phyloP scores from a whole-genome alignment of 495 filamentous ascomycete species.

The Margaritispora aquatica region DNA sequence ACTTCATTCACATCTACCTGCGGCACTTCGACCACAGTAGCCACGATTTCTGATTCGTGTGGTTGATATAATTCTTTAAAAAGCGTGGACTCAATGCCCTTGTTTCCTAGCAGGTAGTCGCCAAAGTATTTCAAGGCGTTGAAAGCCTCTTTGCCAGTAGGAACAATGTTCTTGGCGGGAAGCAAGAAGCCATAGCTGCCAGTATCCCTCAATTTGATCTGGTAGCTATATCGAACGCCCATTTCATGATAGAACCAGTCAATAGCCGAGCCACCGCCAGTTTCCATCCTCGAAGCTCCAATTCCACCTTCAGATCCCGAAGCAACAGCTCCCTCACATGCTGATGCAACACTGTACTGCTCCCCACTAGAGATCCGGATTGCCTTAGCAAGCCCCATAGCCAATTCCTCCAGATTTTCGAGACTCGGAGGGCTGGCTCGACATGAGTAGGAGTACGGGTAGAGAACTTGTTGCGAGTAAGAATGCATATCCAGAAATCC shows the following conservation, averaged over 20 bases:
- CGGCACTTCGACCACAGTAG: neutral
- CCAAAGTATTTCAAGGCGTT: slow-evolving; percentile 77
- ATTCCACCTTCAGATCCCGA: slow-evolving; percentile 8
- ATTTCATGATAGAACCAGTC: slow-evolving; percentile 96
- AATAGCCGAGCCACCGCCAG: slow-evolving; percentile 76
- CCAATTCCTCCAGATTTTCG: slow-evolving; percentile 88
- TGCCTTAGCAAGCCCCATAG: slow-evolving; percentile 81
- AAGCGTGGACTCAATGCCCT: slow-evolving; percentile 41
- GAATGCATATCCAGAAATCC: slow-evolving; percentile 89
- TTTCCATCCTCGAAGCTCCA: slow-evolving; percentile 41
- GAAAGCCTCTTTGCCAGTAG: slow-evolving; percentile 81
- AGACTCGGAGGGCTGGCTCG: slow-evolving; percentile 67
- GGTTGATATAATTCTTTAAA: slow-evolving; percentile 7
- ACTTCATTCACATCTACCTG: slow-evolving; percentile 22
- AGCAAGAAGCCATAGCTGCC: slow-evolving; percentile 93
- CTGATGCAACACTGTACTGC: slow-evolving; percentile 72
- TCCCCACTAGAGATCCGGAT: slow-evolving; percentile 73
- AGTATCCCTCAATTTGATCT: slow-evolving; percentile 91
- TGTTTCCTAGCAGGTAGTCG: slow-evolving; percentile 63
- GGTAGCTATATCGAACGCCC: slow-evolving; percentile 76
- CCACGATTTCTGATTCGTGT: neutral
- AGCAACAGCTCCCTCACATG: slow-evolving; percentile 73
- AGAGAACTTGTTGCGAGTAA: slow-evolving; percentile 92
- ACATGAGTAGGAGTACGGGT: slow-evolving; percentile 88
- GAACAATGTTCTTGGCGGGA: slow-evolving; percentile 80